Evolutionary conservation across 1,284 basidiomycete species (phyloP).

Genomic region (Fistulina hepatica): DNA sequence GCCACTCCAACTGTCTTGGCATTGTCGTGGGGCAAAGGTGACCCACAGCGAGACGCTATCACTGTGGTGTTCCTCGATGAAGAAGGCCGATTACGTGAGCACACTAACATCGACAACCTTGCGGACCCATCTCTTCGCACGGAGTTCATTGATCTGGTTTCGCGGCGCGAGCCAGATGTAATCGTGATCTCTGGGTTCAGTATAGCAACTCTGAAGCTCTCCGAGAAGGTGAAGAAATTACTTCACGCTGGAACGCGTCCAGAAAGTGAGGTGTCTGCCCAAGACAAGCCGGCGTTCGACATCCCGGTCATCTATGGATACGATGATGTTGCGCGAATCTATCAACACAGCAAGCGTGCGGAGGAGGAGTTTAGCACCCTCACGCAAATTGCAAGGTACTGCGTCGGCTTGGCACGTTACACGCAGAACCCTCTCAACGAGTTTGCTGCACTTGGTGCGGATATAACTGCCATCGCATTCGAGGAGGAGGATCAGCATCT

Average conservation of each 20-base stretch:
- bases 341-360: conserved; percentile 85
- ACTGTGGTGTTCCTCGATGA: conserved; percentile 81
- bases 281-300: conserved; percentile 36
- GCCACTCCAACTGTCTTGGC: conserved; percentile 82
- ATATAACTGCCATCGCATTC: conserved; percentile 74
- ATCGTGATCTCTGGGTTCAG: conserved; percentile 86
- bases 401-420: conserved; percentile 89
- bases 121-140: conserved; percentile 54
- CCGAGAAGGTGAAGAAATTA: conserved; percentile 51
- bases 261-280: conserved; percentile 9
- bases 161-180: conserved; percentile 77
- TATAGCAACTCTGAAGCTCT: conserved; percentile 69
- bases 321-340: conserved; percentile 91
- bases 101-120: conserved; percentile 83
- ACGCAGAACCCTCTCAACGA: conserved; percentile 91
- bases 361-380: conserved; percentile 79
- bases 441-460: conserved; percentile 76
- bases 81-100: conserved; percentile 80
- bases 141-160: conserved; percentile 75
- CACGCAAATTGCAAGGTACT: conserved; percentile 81
- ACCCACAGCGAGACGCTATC: conserved; percentile 85
- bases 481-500: conserved; percentile 83
- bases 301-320: conserved; percentile 77
- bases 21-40: conserved; percentile 91
- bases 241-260: conserved; percentile 1